Evolutionary conservation across 495 filamentous ascomycete species (phyloP), one percentile per base, ranked within the genome.

Genomic region (Neurospora sp.): DNA sequence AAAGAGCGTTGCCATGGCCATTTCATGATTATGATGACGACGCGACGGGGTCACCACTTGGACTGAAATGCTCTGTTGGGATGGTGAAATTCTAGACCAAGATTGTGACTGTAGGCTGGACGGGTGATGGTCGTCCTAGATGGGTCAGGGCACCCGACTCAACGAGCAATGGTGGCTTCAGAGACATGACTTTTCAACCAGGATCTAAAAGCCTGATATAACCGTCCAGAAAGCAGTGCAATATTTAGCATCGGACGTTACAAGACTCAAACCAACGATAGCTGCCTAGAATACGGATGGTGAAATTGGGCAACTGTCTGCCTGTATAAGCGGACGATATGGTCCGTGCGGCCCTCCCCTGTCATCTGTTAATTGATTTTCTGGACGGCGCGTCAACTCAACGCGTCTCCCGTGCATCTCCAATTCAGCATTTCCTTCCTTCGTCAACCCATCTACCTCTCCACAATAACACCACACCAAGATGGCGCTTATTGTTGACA

Each of bases 401-500:
- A 72, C 76, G 76, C 76, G 76, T 77, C 74, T 77, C 71, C 74
- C 72, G 20, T n/a, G 62, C 27, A 69, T 27, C 69, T 39, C 48
- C 66, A 70, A 44, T 69, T 70, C 54, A 62, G 12, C 54, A 7
- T 62, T 62, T 62, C 23, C 27, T 62, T 31, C 54, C 54, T 62
- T 31, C 12, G 12, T 35, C 54, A 62, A 31, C 54, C 23, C 11
- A 35, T 35, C 12, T 16, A 16, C 14, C 73, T 69, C 35, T 20
- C 12, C 39, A 31, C 42, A 71, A 70, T 44, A 41, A 66, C 44
- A 38, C 23, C 31, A 41, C 20, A 59, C 20, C 31, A 44, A 42
- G 46, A 88, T 89, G 87, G 86, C 87, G 72, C 89, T 99, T 38
- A 91, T 98, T 46, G 95, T 99, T 14, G 96, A 99, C 80, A 98